Percentiles rank a stretch among this genome's conserved stretches.
Evolutionary conservation across 176 grass and related monocot genomes (phyloP).

Genomic region (Tuctoria greenei): DNA sequence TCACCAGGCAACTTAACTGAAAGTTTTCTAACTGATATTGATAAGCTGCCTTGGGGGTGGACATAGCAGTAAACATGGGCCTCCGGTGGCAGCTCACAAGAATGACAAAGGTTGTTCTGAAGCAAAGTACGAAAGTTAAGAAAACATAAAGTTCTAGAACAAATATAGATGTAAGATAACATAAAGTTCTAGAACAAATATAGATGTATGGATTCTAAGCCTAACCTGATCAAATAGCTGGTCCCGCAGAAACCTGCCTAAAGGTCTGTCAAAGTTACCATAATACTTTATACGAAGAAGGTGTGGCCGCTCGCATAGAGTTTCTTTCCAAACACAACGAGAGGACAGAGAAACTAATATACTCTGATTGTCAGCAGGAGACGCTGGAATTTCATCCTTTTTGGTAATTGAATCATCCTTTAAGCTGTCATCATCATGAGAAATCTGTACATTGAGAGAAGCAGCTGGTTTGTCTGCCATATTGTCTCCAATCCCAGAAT

Average conservation of each 20-base stretch:
- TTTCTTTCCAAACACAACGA: constrained; percentile 80
- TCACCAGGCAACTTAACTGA: constrained; percentile 60
- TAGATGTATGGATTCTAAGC: constrained; percentile 24
- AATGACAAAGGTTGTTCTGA: constrained; percentile 70
- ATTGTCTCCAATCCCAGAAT: constrained; percentile 25
- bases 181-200: constrained; percentile 8
- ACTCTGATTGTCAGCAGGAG: constrained; percentile 94
- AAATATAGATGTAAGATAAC: constrained; percentile 30
- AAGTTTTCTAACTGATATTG: constrained; percentile 92
- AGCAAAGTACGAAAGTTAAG: constrained; percentile 37
- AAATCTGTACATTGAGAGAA: constrained; percentile 44
- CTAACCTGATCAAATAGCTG: constrained; percentile 97
- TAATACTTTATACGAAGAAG: constrained; percentile 98
- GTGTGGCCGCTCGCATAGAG: constrained; percentile 78
- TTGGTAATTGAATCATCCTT: constrained; percentile 38
- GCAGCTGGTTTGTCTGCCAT: constrained; percentile 22
- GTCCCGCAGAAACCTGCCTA: constrained; percentile 88
- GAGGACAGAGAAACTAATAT: constrained; percentile 97
- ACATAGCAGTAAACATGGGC: constrained; percentile 96
- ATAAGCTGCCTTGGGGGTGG: constrained; percentile 90
- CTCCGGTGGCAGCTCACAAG: constrained; percentile 86
- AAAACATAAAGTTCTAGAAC: constrained; percentile 7
- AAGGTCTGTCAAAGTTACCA: constrained; percentile 82
- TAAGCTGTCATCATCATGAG: constrained; percentile 39
- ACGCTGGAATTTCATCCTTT: constrained; percentile 68